Evolutionary conservation across 2,329 filamentous ascomycete genomes (phyloP).

Genomic region (Neofusicoccum umdonicola): DNA sequence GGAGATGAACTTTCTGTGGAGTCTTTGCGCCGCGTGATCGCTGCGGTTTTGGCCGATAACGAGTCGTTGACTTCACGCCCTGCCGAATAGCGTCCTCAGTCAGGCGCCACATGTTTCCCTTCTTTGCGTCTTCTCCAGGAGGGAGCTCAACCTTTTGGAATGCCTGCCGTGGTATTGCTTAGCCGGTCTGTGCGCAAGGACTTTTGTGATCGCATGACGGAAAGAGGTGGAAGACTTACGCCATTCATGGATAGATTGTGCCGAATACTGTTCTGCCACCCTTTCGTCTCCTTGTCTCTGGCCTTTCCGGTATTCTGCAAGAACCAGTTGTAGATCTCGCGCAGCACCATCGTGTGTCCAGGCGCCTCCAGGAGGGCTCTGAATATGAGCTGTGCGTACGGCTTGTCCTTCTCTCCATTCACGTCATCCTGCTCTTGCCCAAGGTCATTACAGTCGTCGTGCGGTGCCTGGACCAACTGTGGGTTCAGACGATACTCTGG

Average conservation of each 20-base stretch:
- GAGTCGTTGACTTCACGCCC: conserved; percentile 82
- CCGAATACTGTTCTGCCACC: conserved; percentile 94
- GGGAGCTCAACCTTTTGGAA: conserved; percentile 54
- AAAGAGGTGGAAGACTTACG: conserved; percentile 54
- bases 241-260: conserved; percentile 96
- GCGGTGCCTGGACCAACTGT: background rate
- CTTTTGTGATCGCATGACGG: conserved; percentile 19
- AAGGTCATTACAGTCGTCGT: background rate
- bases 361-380: conserved; percentile 68
- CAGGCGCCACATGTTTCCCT: conserved; percentile 74
- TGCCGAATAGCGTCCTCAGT: conserved; percentile 65
- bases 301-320: conserved; percentile 75
- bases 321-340: conserved; percentile 92
- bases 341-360: conserved; percentile 69
- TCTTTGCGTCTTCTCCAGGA: conserved; percentile 55
- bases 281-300: conserved; percentile 54
- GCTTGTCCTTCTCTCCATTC: conserved; percentile 50
- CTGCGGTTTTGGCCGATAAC: conserved; percentile 44
- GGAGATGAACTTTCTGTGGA: conserved; percentile 21
- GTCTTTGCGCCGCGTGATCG: background rate
- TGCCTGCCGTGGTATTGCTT: conserved; percentile 40
- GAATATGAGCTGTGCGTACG: conserved; percentile 82
- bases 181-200: background rate
- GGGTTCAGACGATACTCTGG: background rate
- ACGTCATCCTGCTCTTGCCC: conserved; percentile 20